phyloP scores from a whole-genome alignment of 106 monocot genomes.

The Cymbidium sinense region DNA sequence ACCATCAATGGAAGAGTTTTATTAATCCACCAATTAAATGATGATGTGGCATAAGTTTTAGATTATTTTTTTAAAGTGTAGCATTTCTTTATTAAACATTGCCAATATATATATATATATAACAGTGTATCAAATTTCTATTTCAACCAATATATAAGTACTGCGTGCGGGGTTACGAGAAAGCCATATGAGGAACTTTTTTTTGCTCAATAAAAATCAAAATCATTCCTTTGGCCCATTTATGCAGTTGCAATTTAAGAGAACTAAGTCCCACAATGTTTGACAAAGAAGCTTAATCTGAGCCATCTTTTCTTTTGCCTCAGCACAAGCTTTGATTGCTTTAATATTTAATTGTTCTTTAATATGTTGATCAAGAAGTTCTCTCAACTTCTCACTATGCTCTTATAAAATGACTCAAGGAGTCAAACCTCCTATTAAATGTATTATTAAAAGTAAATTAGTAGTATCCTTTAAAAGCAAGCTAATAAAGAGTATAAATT shows the following conservation, averaged over 20 bases:
- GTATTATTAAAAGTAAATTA: background rate
- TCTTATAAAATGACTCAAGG: conserved; percentile 49
- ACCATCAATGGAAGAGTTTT: too few relatives aligned
- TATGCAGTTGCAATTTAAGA: too few relatives aligned
- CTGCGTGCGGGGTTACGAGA: conserved; percentile 95
- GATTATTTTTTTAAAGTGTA: too few relatives aligned
- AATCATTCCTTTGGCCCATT: conserved; percentile 88
- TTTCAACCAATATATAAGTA: conserved; percentile 13
- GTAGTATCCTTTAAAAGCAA: background rate
- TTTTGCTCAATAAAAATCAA: conserved; percentile 61
- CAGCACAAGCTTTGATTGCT: conserved; percentile 41
- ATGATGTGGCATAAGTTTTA: too few relatives aligned
- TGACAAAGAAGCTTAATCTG: too few relatives aligned
- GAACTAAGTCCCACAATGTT: too few relatives aligned
- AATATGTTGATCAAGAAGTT: conserved; percentile 42
- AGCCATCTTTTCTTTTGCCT: too few relatives aligned
- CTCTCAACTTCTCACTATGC: conserved; percentile 41
- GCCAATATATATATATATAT: background rate
- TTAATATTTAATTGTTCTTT: conserved; percentile 58
- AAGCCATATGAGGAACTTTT: conserved; percentile 89
- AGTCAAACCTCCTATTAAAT: conserved; percentile 55
- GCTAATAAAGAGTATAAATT: background rate
- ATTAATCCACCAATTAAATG: too few relatives aligned
- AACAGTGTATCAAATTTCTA: background rate
- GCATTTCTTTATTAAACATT: background rate